Evolutionary conservation across 768 basidiomycete species (phyloP).

Genomic region (Tulasnella sp.): DNA sequence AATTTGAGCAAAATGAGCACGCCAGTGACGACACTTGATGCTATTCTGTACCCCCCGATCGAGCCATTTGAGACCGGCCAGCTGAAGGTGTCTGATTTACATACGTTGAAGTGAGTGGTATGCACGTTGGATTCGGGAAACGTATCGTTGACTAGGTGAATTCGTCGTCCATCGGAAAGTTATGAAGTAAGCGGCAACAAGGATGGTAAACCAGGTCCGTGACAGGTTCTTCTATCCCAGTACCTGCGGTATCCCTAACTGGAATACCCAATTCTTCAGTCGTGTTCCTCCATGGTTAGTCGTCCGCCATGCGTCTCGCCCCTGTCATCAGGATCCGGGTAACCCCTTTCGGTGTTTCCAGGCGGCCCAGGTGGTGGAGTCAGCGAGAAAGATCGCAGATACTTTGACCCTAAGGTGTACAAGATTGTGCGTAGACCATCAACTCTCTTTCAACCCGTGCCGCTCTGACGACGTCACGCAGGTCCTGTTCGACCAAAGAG

Average conservation of each 20-base stretch:
- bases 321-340: not conserved
- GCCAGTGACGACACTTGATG: no score
- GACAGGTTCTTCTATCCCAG: slow-evolving; percentile 9
- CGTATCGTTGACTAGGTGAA: not conserved
- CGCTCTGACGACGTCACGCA: not conserved
- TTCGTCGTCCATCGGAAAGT: no score
- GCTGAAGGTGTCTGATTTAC: slow-evolving; percentile 26
- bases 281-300: slow-evolving; percentile 61
- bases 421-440: slow-evolving; percentile 43
- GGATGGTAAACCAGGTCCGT: slow-evolving; percentile 55
- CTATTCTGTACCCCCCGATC: slow-evolving; percentile 21
- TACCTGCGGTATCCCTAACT: not conserved
- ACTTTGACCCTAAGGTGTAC: slow-evolving; percentile 78
- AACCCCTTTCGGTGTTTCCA: slow-evolving; percentile 21
- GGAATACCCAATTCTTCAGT: slow-evolving; percentile 31
- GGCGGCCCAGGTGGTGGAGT: slow-evolving; percentile 75
- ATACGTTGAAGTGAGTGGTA: slow-evolving; percentile 25
- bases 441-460: no score
- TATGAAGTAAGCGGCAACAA: slow-evolving; percentile 73
- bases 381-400: slow-evolving; percentile 52
- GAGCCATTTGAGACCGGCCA: slow-evolving; percentile 24
- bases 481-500: slow-evolving; percentile 80
- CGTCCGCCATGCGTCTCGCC: not conserved
- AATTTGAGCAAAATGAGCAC: no score
- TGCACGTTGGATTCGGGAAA: not conserved